Evolutionary conservation across 176 grass and related monocot genomes (phyloP).

Genomic region (Luzula sylvatica): DNA sequence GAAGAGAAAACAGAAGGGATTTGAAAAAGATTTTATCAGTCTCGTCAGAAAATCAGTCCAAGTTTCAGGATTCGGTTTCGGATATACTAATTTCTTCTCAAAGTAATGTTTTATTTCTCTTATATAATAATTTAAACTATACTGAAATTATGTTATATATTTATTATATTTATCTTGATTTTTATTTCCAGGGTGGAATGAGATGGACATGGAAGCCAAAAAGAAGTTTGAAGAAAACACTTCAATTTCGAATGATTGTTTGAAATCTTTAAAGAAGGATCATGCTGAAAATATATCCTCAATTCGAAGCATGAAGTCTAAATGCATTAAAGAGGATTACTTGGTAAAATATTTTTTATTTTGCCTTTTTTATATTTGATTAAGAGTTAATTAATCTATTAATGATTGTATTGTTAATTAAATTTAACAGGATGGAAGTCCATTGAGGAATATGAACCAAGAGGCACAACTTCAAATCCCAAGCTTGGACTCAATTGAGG

Average conservation of each 20-base stretch:
- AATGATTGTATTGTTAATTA: constrained; percentile 4
- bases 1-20: constrained; percentile 30
- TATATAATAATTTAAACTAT: background rate
- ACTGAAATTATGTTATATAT: background rate
- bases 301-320: constrained; percentile 27
- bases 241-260: constrained; percentile 15
- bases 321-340: constrained; percentile 51
- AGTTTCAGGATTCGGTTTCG: constrained; percentile 30
- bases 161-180: constrained; percentile 17
- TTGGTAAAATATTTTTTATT: constrained; percentile 25
- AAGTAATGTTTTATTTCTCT: constrained; percentile 36
- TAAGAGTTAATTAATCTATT: constrained; percentile 14
- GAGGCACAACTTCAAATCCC: constrained; percentile 16
- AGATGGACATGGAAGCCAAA: constrained; percentile 34
- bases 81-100: constrained; percentile 39
- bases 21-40: constrained; percentile 33
- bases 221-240: constrained; percentile 22
- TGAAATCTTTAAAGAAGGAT: constrained; percentile 33
- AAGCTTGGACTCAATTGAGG: constrained; percentile 46
- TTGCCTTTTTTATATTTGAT: background rate
- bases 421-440: constrained; percentile 49
- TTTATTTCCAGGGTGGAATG: constrained; percentile 32
- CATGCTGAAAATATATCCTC: constrained; percentile 31
- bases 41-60: constrained; percentile 32
- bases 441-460: constrained; percentile 16